Evolutionary conservation across 2,329 filamentous ascomycete genomes (phyloP), one percentile per base, ranked within the genome.

Genomic region (Ciborinia camelliae): DNA sequence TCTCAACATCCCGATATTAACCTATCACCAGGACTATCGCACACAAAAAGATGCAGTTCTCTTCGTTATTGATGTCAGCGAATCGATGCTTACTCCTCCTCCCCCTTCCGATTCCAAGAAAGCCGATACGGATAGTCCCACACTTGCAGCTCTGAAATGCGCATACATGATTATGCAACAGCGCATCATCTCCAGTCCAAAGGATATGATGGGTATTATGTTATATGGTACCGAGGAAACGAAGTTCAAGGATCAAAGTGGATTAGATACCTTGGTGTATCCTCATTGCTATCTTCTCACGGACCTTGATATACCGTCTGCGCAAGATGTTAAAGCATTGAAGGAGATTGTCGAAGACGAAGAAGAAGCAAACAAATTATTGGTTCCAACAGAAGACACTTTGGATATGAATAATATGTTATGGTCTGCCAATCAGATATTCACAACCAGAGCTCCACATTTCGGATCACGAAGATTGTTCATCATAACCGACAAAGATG

Each of bases 111-210:
- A 85, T 67, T 84, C 87, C 59, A 96, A 91, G 78, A 94, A 92
- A 76, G 85, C 87, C 51, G 89, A 91, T 69, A 86, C 82, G 65
- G 91, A 94, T 72, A 93, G 90, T 52, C 87, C 94, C 4, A 82
- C 92, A 0, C 83, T 89, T 61, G 93, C 94, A 20, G 93, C 95
- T 4, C 79, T 99, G 58, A 97, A 97, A 81, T 97, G 92, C 72
- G 95, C 94, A 65, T 96, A 96, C 73, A 87, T 92, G 73, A 82
- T 99, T 62, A 97, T 99, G 91, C 92, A 98, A 78, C 94, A 98
- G 79, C 91, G 95, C 71, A 98, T 99, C 77, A 98, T 99, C 72
- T 94, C 94, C 4, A 94, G 93, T 67, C 95, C 95, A 1, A 93
- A 89, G 73, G 95, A 99, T 68, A 96, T 97, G 91, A 97, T 99